Base-by-base conservation (phyloP, 495 filamentous ascomycete species). In the Aspergillus baeticus region DNA sequence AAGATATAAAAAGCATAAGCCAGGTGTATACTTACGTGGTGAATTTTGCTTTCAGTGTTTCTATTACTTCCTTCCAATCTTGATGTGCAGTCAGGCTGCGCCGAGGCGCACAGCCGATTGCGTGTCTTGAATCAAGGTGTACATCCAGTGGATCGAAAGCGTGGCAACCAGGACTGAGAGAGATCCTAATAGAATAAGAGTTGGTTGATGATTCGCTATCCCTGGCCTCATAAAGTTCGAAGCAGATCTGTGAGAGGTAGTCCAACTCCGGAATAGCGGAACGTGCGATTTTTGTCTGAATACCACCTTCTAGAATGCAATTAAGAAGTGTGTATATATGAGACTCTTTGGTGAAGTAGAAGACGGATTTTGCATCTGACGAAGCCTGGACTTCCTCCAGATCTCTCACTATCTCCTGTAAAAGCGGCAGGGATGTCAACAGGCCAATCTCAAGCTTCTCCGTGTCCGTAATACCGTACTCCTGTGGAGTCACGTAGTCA, bases 261-360 rank as follows among this genome's bases (percentile, higher is more conserved):
- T 98, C 94, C 43, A 98, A 82, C 68, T 98, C 94, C 0, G 94
- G 94, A 60, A 98, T 98, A 26, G 90, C 90, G 64, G 87, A 89
- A 39, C 94, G 84, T 58, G 90, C 87, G 59, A 90, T 89, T 73
- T 97, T 97, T 21, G 92, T 94, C 60, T 91, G 87, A 58, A 98
- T 89, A 33, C 95, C 94, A 58, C 94, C 94, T 73, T 97, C 94
- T 31, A 98, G 78, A 58, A 98, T 97, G 70, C 95, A 98, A 72
- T 98, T 98, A 43, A 98, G 81, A 29, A 98, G 81, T 15, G 94
- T 98, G 74, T 98, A 98, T 61, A 98, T 97, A 63, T 98, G 94
- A 5, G 89, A 94, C 75, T 98, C 94, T 67, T 98, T 98, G 23
- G 94, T 98, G 68, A 98, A 98, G 73, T 98, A 98, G 76, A 98